Base-by-base conservation (phyloP, 441 rosid genomes). In the Kokia cookei region DNA sequence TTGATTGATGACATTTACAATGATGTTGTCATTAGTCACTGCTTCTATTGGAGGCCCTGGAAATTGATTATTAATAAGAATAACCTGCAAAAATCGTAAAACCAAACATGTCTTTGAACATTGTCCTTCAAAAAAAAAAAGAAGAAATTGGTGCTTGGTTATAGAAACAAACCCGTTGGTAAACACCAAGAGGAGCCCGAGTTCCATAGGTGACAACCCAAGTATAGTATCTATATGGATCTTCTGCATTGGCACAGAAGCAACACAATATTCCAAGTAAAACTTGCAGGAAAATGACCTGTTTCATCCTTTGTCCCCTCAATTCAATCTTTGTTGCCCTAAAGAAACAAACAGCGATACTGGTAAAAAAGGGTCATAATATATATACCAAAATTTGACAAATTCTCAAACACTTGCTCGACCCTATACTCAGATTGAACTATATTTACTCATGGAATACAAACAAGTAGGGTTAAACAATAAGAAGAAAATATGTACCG, bases 31-130 rank as follows among this genome's bases (percentile, higher is more conserved):
- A 65, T 93, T 93, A 11, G 96, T 91, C 75, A 80, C 84, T 40
- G 79, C 86, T n/a, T 93, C 91, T 59, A 93, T 84, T 19, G 84
- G 63, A 26, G 97, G 98, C 35, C 98, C 96, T 26, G 94, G 98
- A 78, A 90, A 91, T 37, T 84, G 88, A 17, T 90, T 89, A 74
- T 93, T 93, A 61, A 93, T 91, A 59, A 93, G 90, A 67, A 91
- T 91, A 5, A 83, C 92, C 96, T 91, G 77, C 76, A 81, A 58
- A 32, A 68, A 50, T 68, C 4, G 4, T 68, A 8, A 27, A 29
- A 14, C 14, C 7, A 66, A 66, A 47, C 70, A 45, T 66, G 3
- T 66, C 2, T 42, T 13, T 22, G 32, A 66, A 24, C 40, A 26
- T 13, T 47, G 42, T 14, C 27, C 57, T 66, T 19, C 63, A 43